phyloP scores from a whole-genome alignment of 768 basidiomycete genomes.

The Russula sp. region DNA sequence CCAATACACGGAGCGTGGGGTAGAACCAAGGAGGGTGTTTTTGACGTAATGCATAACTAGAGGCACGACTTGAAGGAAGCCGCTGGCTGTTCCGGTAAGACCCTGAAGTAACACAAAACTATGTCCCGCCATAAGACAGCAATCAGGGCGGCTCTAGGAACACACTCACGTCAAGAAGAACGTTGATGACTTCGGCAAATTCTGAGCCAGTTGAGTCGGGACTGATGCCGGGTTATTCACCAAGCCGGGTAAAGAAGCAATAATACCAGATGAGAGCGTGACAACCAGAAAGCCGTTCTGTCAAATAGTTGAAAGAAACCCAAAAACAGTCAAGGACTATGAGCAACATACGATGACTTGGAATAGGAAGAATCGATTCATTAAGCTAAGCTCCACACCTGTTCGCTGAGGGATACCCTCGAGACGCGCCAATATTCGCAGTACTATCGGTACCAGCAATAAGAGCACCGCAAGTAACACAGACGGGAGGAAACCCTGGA shows the following conservation, averaged over 20 bases:
- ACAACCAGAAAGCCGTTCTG: constrained; percentile 94
- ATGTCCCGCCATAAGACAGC: neutral
- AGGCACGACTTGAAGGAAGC: constrained; percentile 71
- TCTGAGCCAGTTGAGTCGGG: constrained; percentile 66
- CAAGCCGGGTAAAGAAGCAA: constrained; percentile 60
- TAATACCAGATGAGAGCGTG: constrained; percentile 78
- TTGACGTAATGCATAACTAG: constrained; percentile 87
- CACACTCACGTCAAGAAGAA: constrained; percentile 78
- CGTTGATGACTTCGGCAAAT: constrained; percentile 77
- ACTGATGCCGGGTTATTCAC: constrained; percentile 62
- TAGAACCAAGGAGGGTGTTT: constrained; percentile 78
- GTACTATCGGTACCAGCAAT: constrained; percentile 80
- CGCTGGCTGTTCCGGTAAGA: constrained; percentile 69
- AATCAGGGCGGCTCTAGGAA: neutral
- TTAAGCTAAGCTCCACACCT: constrained; percentile 81
- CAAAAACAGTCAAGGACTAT: neutral
- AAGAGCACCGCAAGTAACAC: constrained; percentile 85
- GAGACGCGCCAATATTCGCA: constrained; percentile 76
- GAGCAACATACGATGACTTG: constrained; percentile 67
- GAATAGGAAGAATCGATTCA: constrained; percentile 90
- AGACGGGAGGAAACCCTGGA: constrained; percentile 86
- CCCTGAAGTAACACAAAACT: constrained; percentile 79
- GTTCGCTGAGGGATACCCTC: constrained; percentile 90
- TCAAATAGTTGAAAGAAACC: neutral
- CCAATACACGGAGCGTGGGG: constrained; percentile 75